Base-by-base conservation (phyloP, 345 rosid species). In the Ceriops decandra region DNA sequence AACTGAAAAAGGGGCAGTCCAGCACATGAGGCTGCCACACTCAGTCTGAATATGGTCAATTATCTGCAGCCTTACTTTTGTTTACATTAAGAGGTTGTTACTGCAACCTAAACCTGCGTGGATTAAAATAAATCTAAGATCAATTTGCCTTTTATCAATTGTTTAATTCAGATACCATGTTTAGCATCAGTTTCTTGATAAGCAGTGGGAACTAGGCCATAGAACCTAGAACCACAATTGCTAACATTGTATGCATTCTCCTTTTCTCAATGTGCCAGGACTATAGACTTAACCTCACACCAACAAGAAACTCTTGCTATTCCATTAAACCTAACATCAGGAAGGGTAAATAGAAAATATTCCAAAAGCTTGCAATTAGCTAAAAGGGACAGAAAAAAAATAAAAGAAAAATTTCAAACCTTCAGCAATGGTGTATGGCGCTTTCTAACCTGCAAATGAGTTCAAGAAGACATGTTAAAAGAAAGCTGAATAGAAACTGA, bases 341-440 rank as follows among this genome's bases (percentile, higher is more conserved):
- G 15, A 21, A 53, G 58, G 27, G 15, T 0, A 56, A 56, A 56
- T 15, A 56, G 24, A 27, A 17, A 21, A 5, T 56, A 24, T 11
- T 56, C 26, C 59, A 1, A 27, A 24, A 56, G 24, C 59, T 42
- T 13, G 17, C 59, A 21, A 24, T 10, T 56, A 56, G 28, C 6
- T 9, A 56, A 35, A 64, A 24, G 26, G 51, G 32, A 53, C 5
- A 15, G 4, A 2, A 28, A 60, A 0, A 15, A 2, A 30, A 61
- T 0, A 6, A 66, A 64, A 52, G 76, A 58, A 53, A 35, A 67
- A 35, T 56, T 5, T n/a, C 66, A n/a, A 57, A 76, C 80, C 80
- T 76, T 76, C 65, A 76, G 21, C 19, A 76, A 36, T 4, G 80
- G 76, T 46, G 80, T 76, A 8, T 76, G 80, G 47, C 22, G 76